A percentile compares a stretch with the other conserved stretches of the same genome.
Evolutionary conservation across 495 filamentous ascomycete species (phyloP).

Genomic region (Haplographium delicatum): DNA sequence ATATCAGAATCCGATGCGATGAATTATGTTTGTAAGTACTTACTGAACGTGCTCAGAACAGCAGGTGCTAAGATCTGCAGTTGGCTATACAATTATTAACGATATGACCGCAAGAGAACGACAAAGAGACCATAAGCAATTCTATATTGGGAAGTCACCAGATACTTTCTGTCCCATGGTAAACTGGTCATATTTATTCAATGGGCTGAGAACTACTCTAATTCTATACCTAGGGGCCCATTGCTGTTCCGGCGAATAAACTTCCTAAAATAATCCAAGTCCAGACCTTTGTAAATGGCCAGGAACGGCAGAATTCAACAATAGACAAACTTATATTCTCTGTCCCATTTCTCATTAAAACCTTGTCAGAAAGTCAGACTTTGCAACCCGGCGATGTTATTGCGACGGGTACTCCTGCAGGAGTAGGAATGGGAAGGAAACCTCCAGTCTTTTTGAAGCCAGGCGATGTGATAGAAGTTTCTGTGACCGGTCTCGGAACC

Average conservation of each 20-base stretch:
- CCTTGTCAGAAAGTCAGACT: slow-evolving; percentile 40
- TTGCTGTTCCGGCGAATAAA: slow-evolving; percentile 42
- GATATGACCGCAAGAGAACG: slow-evolving; percentile 51
- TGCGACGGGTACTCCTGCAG: slow-evolving; percentile 46
- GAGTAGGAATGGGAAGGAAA: slow-evolving; percentile 45
- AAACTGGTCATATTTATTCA: neutral
- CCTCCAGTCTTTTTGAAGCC: slow-evolving; percentile 42
- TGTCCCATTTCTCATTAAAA: slow-evolving; percentile 36
- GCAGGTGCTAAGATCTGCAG: too few species aligned
- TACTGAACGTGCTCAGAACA: too few species aligned
- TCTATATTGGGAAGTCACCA: slow-evolving; percentile 50
- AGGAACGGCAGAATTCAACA: slow-evolving; percentile 36
- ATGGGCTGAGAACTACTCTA: neutral
- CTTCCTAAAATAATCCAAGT: slow-evolving; percentile 36
- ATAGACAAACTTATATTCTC: slow-evolving; percentile 43
- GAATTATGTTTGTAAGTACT: slow-evolving; percentile 51
- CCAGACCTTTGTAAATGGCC: slow-evolving; percentile 41
- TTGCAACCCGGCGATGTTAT: slow-evolving; percentile 41
- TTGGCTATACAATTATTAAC: slow-evolving; percentile 56
- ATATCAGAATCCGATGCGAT: slow-evolving; percentile 41
- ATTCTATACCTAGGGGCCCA: slow-evolving; percentile 34
- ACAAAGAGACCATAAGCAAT: slow-evolving; percentile 54
- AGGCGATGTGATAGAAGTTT: slow-evolving; percentile 38
- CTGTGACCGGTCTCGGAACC: slow-evolving; percentile 40
- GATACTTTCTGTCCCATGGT: slow-evolving; percentile 54